Conservation (phyloP, 1,139 yeast species). For the Hanseniaspora gamundiae region DNA sequence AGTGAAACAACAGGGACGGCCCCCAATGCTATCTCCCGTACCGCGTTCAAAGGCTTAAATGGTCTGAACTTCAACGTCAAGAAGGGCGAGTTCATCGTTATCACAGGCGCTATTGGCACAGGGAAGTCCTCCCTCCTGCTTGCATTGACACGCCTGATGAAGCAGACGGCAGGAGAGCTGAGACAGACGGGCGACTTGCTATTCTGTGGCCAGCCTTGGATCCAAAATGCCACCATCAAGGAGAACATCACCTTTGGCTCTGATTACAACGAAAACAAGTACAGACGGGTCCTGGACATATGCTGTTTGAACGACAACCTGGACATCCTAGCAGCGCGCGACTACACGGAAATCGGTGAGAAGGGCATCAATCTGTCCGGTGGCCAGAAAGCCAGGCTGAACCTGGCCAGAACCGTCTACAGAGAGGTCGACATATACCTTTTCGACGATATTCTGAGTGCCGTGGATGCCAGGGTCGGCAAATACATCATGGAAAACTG, state of each 20-base stretch:
- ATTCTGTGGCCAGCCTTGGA: slow-evolving; percentile 60
- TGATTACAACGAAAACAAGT: slow-evolving; percentile 36
- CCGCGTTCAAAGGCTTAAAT: slow-evolving; percentile 16
- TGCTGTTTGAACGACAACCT: slow-evolving; percentile 60
- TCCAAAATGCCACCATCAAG: slow-evolving; percentile 62
- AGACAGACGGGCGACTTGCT: slow-evolving; percentile 28
- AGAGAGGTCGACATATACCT: slow-evolving; percentile 50
- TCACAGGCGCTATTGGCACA: slow-evolving; percentile 33
- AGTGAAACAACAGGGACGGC: too few relatives aligned
- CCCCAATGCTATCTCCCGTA: too few relatives aligned
- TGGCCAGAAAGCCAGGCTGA: slow-evolving; percentile 79
- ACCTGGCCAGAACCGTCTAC: slow-evolving; percentile 74
- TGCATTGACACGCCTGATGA: slow-evolving; percentile 37
- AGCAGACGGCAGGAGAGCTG: slow-evolving; percentile 28
- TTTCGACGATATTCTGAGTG: slow-evolving; percentile 73
- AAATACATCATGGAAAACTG: slow-evolving; percentile 61
- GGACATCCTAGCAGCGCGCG: slow-evolving; percentile 58
- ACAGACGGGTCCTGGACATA: slow-evolving; percentile 41
- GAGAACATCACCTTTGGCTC: slow-evolving; percentile 60
- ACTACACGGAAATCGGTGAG: slow-evolving; percentile 74
- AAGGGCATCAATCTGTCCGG: slow-evolving; percentile 81
- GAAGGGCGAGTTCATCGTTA: slow-evolving; percentile 28
- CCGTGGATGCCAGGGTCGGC: slow-evolving; percentile 86
- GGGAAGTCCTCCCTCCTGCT: slow-evolving; percentile 33
- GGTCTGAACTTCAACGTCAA: slow-evolving; percentile 23